Base-by-base conservation (phyloP, 805 yeast species). In the Yarrowia keelungensis region DNA sequence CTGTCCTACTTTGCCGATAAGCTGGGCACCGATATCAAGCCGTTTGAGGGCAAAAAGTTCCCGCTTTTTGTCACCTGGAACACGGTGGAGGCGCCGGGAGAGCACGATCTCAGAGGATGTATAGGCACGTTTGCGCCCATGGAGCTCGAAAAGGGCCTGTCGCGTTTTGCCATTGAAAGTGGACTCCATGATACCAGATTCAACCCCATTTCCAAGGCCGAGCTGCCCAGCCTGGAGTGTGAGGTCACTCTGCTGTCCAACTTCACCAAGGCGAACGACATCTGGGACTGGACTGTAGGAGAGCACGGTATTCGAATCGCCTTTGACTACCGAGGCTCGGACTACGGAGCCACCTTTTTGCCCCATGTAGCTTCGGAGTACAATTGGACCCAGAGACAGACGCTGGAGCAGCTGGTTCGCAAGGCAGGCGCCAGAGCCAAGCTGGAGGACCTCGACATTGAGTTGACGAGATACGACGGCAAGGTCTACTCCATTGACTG, bases 51-150 rank as follows among this genome's bases (percentile, higher is more conserved):
- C 54, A 15, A 77, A 72, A 53, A 74, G 49, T 79, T 80, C 8
- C 95, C 98, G 0, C 78, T 94, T 36, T 95, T 95, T 79, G 89
- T 94, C 41, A 95, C 98, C 0, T 95, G 97, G 97, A 88, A 84
- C 69, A 72, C 73, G 19, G 51, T 59, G 12, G 32, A 41, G 14
- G 54, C 69, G 9, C 5, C n/a, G 8, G 75, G 70, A 10, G 74
- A 77, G 1, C 75, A 78, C 35, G 78, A 80, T 14, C 80, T 94
- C 59, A 81, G 98, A 51, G 99, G 99, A 0, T 94, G 99, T 75
- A 95, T 94, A 68, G 99, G 99, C 1, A 93, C 97, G 0, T 95
- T 95, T 76, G 80, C 82, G 19, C 79, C 84, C 15, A 76, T 84
- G 69, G 81, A 83, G 0, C 72, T 90, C 1, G 87, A 83, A 16